Evolutionary conservation across 345 rosid genomes (phyloP), one percentile per base, ranked within the genome.

Genomic region (Lepidium didymum): DNA sequence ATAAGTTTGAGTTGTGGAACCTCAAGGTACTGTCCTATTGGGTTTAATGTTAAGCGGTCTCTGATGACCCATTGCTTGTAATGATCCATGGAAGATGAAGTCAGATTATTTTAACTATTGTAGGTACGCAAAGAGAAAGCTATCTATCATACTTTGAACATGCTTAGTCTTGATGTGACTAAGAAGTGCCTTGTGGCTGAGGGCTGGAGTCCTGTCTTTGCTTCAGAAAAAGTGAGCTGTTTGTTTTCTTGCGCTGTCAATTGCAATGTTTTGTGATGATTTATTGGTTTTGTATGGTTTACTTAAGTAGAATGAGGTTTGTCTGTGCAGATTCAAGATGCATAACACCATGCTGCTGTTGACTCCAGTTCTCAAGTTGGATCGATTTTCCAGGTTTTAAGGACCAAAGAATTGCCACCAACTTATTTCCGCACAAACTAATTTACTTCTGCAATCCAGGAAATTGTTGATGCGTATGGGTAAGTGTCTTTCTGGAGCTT

Each of bases 391-490:
- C 91, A 81, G 79, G 83, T 87, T 64, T 63, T 89, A 79, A 85
- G 83, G 61, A 83, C 96, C 66, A 89, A 81, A 73, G 98, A 89
- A 72, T 63, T 77, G 46, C 98, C 98, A 1, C 98, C 98, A 19
- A 89, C 98, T 60, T 89, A 81, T 68, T 92, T 92, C 54, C 83
- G 86, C 41, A 86, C 94, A 53, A 89, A 89, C 83, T 86, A 87
- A 77, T 86, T 92, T 65, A 86, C 92, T 44, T 67, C 90, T 75
- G 95, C 92, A 31, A 87, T 89, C 75, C 98, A 89, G 79, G 98
- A 86, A 76, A 89, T 87, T 80, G 96, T 92, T 67, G 98, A 92
- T 59, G 92, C 96, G 13, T 89, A 89, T 80, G 98, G 98, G 98
- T 87, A 80, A 91, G 81, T 75, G 13, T 35, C 64, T 50, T 62